Evolutionary conservation across 2,329 filamentous ascomycete genomes (phyloP), one percentile per base, ranked within the genome.

Genomic region (Sclerotinia glacialis): DNA sequence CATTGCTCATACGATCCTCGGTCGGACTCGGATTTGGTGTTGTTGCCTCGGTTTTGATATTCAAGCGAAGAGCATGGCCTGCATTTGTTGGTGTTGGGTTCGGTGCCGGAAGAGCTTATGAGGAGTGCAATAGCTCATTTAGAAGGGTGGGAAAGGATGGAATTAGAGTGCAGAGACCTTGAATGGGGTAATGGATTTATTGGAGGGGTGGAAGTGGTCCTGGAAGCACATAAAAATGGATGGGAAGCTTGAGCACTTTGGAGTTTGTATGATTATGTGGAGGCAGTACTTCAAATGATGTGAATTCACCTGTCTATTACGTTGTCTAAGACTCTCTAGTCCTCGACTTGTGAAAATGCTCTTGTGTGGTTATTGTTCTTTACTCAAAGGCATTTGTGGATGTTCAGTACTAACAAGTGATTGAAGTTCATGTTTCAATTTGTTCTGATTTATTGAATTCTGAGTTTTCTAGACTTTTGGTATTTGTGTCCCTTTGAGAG

Each of bases 1-100:
- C 96, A 77, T 87, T 97, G 80, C 87, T 99, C 78, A 96, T 99
- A 84, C 93, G 96, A 81, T 98, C 94, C 72, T 89, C 91, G 66
- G 90, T 99, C 79, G 95, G 95, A 77, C 90, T 98, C 78, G 92
- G 91, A 74, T 99, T 99, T 82, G 95, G 95, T 78, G 90, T 99
- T 79, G 92, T 99, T 81, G 98, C 99, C 85, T 98, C 95, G 69
- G 93, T 99, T 69, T 90, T 99, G 67, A 82, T 99, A 66, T 99
- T 99, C 87, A 97, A 96, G 86, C 90, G 96, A 80, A 89, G 95
- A 82, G 92, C 95, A 72, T 99, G 94, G 92, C 95, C 95, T 67
- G 95, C 93, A n/a, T 95, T 92, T 78, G 86, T 97, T 72, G 95
- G 95, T 72, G 85, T 94, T 65, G 95, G 95, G 67, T 98, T 99